Conservation (phyloP, 495 filamentous ascomycete species). For the Podospora comata region DNA sequence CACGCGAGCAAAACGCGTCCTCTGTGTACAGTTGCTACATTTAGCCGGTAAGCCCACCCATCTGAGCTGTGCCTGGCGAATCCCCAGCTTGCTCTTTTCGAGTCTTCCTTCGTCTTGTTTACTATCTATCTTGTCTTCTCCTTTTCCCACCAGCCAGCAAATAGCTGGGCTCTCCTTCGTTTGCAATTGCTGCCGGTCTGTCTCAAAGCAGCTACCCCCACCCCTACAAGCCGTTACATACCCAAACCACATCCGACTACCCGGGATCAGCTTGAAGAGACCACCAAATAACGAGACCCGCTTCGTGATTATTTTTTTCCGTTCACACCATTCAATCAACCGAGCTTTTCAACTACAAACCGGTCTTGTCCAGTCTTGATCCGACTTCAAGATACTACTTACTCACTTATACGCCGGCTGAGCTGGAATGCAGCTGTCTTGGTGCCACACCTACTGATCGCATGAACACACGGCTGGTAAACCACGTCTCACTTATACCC, state of each 20-base stretch:
- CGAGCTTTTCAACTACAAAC: constrained; percentile 5
- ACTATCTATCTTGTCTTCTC: constrained; percentile 5
- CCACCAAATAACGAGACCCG: background rate
- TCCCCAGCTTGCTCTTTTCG: constrained; percentile 16
- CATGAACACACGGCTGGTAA: constrained; percentile 32
- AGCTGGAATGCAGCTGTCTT: constrained; percentile 17
- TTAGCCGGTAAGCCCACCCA: constrained; percentile 26
- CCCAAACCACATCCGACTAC: background rate
- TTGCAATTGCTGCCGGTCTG: background rate
- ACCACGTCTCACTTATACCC: constrained; percentile 26
- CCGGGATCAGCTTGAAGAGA: background rate
- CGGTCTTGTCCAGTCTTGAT: background rate
- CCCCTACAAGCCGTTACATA: background rate
- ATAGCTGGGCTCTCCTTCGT: background rate
- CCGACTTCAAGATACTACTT: background rate
- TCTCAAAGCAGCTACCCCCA: background rate
- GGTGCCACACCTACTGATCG: constrained; percentile 10
- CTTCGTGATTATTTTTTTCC: background rate
- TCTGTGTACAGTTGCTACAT: constrained; percentile 23
- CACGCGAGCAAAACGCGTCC: constrained; percentile 27
- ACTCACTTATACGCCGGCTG: constrained; percentile 14
- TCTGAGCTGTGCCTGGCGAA: constrained; percentile 8
- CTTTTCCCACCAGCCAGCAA: background rate
- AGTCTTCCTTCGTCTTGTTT: constrained; percentile 8
- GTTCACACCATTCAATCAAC: background rate